A percentile compares a stretch with the other conserved stretches of the same genome.
phyloP scores from a whole-genome alignment of 2,329 filamentous ascomycete genomes.

The Fusarium dimerum region DNA sequence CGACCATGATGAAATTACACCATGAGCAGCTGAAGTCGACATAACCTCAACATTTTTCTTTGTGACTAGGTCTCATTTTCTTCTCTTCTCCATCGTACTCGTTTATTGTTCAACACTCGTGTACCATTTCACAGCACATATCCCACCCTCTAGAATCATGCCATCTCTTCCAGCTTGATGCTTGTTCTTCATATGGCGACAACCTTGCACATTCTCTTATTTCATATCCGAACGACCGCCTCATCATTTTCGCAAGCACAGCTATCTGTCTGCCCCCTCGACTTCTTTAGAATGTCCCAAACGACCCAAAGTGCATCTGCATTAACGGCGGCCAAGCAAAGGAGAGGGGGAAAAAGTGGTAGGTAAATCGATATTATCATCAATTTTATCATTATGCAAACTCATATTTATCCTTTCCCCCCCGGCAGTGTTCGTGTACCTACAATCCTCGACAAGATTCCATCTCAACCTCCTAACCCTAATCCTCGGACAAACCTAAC shows the following conservation, averaged over 20 bases:
- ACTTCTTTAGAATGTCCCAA: no score
- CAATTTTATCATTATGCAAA: not conserved
- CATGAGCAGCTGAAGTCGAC: no score
- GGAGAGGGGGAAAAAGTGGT: not conserved
- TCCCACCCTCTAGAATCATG: no score
- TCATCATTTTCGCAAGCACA: not conserved
- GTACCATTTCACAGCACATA: no score
- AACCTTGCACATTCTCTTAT: not conserved
- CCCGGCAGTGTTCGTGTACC: not conserved
- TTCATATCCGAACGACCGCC: not conserved
- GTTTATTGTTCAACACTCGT: no score
- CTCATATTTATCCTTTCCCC: not conserved
- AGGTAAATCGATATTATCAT: not conserved
- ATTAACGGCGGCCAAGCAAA: not conserved
- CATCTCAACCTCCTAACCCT: constrained; percentile 31
- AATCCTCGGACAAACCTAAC: constrained; percentile 72
- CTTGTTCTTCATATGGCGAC: not conserved
- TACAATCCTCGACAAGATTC: no score
- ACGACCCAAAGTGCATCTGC: no score
- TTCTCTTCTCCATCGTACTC: no score
- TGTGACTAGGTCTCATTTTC: no score
- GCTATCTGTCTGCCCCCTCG: not conserved
- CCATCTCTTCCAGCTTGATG: not conserved
- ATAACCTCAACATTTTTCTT: no score
- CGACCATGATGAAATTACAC: no score